Conservation (phyloP, 2,329 filamentous ascomycete genomes). For the Fusarium duplospermum region DNA sequence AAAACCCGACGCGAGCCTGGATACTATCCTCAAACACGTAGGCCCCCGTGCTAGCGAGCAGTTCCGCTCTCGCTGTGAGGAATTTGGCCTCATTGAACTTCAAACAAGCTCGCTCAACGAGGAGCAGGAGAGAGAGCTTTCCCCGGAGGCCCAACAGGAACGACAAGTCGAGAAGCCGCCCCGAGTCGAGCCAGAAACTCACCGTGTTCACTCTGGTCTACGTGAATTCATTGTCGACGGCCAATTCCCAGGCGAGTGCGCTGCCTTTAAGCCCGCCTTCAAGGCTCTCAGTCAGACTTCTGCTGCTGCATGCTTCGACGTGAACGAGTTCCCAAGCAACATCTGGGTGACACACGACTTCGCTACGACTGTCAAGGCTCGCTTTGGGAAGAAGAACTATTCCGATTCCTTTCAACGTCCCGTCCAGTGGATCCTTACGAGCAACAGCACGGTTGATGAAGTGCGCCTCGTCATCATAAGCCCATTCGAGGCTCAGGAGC, state of each 20-base stretch:
- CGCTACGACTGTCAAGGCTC: slow-evolving; percentile 6
- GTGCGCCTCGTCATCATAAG: slow-evolving; percentile 55
- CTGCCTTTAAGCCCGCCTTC: slow-evolving; percentile 31
- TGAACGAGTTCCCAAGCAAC: slow-evolving; percentile 16
- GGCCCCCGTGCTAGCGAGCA: accelerated
- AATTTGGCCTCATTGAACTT: slow-evolving; percentile 23
- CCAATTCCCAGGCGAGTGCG: background rate
- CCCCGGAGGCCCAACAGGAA: slow-evolving; percentile 72
- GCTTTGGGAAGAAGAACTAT: background rate
- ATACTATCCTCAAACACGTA: background rate
- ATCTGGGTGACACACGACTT: slow-evolving; percentile 39
- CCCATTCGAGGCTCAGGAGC: slow-evolving; percentile 67
- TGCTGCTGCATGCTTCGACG: slow-evolving; percentile 27
- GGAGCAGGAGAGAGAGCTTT: slow-evolving; percentile 76
- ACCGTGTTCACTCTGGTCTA: slow-evolving; percentile 59
- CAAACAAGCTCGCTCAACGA: slow-evolving; percentile 59
- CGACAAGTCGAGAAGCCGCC: slow-evolving; percentile 63
- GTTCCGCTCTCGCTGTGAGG: background rate
- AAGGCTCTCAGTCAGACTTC: slow-evolving; percentile 19
- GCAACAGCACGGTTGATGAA: background rate
- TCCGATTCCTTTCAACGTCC: slow-evolving; percentile 39
- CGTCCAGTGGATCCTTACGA: slow-evolving; percentile 39
- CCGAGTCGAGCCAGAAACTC: slow-evolving; percentile 47
- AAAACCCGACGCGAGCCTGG: background rate
- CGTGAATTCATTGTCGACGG: slow-evolving; percentile 3